Evolutionary conservation across 257 asterid species (phyloP).

Genomic region (Salvia hispanica): DNA sequence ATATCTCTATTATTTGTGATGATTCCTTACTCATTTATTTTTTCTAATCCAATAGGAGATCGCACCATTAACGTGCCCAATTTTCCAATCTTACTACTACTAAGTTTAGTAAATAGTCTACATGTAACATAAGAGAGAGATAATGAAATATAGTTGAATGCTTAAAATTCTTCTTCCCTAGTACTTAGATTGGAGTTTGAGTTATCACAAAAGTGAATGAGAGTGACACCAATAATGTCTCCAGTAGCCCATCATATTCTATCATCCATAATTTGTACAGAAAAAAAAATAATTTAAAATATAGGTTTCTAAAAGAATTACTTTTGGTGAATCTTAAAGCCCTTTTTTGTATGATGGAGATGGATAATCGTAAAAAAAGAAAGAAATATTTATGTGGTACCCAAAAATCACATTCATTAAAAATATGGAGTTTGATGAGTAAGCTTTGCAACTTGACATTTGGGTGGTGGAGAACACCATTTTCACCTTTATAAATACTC

Average conservation of each 20-base stretch:
- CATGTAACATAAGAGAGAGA: too few relatives aligned
- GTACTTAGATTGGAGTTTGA: too few relatives aligned
- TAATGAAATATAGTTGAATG: too few relatives aligned
- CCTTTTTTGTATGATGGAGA: slow-evolving; percentile 30
- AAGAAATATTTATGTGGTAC: slow-evolving; percentile 3
- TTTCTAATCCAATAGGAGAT: too few relatives aligned
- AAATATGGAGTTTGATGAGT: slow-evolving; percentile 13
- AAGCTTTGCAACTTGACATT: slow-evolving; percentile 38
- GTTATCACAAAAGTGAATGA: too few relatives aligned
- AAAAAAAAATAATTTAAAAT: slow-evolving; percentile 8
- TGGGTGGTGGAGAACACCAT: slow-evolving; percentile 37
- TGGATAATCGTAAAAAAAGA: slow-evolving; percentile 3
- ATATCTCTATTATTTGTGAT: too few relatives aligned
- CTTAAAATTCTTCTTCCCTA: too few relatives aligned
- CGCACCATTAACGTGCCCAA: too few relatives aligned
- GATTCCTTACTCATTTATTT: too few relatives aligned
- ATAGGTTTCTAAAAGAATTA: slow-evolving; percentile 17
- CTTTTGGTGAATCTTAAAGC: slow-evolving; percentile 32
- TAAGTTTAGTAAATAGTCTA: too few relatives aligned
- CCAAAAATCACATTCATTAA: slow-evolving; percentile 19
- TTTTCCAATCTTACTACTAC: too few relatives aligned
- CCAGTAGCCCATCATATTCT: slow-evolving; percentile 37
- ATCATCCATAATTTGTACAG: slow-evolving; percentile 46
- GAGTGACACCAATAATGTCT: not conserved
- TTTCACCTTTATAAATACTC: slow-evolving; percentile 12